Base-by-base conservation (phyloP, 768 basidiomycete species). In the Kwoniella mangroviensis region DNA sequence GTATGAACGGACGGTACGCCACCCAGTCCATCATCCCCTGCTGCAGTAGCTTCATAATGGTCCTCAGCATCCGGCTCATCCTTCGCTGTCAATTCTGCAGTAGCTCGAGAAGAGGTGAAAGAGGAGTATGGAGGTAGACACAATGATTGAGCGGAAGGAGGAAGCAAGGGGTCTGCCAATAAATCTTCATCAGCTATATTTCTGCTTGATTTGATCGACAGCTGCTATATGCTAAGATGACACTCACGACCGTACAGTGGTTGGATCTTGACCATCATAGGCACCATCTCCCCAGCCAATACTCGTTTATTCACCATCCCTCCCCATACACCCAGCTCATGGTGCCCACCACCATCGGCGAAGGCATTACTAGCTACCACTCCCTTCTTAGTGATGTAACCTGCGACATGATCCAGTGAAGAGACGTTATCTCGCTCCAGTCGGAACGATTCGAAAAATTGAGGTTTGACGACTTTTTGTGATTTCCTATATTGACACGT, bases 401-500 rank as follows among this genome's bases (percentile, higher is more conserved):
- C 68, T 1, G 76, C 64, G 7, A 75, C 75, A n/a, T 71, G 71
- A 40, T 72, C 73, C 24, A 83, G 52, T 24, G 59, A 43, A 12
- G 52, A 71, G 4, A 72, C 55, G 54, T 78, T 80, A 21, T 74
- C 71, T 40, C 75, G 68, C 51, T 75, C 75, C 12, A 52, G 52
- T 22, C 74, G 72, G 61, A 70, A 75, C 2, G 70, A 43, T 5
- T 75, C 74, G 73, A 84, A 99, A 84, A 91, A 93, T 40, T 89
- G 88, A 3, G 94, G 92, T 84, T 98, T 98, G 85, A 86, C 89
- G 15, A 92, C 85, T 75, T 92, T 94, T 81, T 98, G 97, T 11
- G 75, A 65, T 28, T 67, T 70, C 56, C 79, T 75, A 49, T 26
- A 43, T 43, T 15, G 28, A 53, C 41, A 17, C 11, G 28, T 41